These are phyloP conservation scores for Hymenoscyphus linearis DNA, from an alignment of 2,329 filamentous ascomycete species.

Conservation along the genomic window DNA sequence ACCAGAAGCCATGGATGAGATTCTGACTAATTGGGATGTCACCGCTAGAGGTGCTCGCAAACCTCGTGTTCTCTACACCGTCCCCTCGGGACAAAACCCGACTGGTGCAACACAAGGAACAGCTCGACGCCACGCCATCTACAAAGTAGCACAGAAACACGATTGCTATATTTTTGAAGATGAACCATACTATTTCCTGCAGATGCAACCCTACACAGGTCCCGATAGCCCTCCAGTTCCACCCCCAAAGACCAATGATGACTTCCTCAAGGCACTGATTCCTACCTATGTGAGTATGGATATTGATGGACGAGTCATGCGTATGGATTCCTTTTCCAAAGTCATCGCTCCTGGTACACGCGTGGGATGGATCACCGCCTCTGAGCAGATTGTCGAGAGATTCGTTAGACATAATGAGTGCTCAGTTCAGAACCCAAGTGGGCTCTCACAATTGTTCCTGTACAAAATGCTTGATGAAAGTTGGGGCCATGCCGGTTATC, in stretches of 20 bases:
- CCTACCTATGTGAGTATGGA: conserved; percentile 78
- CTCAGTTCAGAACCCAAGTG: conserved; percentile 78
- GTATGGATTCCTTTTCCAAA: conserved; percentile 91
- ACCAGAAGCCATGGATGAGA: conserved; percentile 54
- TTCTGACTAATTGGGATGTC: conserved; percentile 62
- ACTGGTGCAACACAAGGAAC: conserved; percentile 64
- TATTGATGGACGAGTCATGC: conserved; percentile 79
- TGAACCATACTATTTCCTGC: conserved; percentile 72
- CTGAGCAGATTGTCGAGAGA: conserved; percentile 76
- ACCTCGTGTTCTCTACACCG: conserved; percentile 64
- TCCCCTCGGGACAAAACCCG: conserved; percentile 70
- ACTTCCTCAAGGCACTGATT: conserved; percentile 68
- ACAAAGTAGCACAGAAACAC: conserved; percentile 64
- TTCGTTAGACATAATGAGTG: conserved; percentile 80
- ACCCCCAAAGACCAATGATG: conserved; percentile 56
- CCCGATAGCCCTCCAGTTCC: conserved; percentile 40
- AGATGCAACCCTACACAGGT: conserved; percentile 54
- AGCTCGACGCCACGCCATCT: conserved; percentile 55
- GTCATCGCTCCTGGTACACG: conserved; percentile 79
- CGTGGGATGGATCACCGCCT: conserved; percentile 83
- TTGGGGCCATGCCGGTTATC: conserved; percentile 88
- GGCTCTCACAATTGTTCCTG: conserved; percentile 76
- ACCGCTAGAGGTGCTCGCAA: conserved; percentile 52
- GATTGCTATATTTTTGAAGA: conserved; percentile 68
- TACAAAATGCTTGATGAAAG: conserved; percentile 88